Base-by-base conservation (phyloP, 768 basidiomycete genomes). In the Hypholoma fasciculare region DNA sequence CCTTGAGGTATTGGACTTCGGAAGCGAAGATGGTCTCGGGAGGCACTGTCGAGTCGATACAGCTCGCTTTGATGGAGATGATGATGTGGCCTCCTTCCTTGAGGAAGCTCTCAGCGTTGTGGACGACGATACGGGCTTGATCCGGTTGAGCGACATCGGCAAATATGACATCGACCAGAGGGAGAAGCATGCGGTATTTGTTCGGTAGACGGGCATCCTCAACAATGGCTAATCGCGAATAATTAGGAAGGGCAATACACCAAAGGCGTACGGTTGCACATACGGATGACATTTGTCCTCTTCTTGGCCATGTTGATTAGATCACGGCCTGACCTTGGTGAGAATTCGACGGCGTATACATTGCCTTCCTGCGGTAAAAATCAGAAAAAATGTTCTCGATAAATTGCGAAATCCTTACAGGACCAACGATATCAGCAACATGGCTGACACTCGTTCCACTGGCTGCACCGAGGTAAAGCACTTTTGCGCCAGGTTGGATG, bases 241-340 rank as follows among this genome's bases (percentile, higher is more conserved):
- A 2, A 34, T 34, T 49, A 49, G 55, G 51, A 56, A 56, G 48
- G 30, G 38, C 6, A 26, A 36, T n/a, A 20, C 42, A 52, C 16
- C 42, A 11, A 52, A 7, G 40, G 26, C 54, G 23, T 2, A 8
- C 49, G 37, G 34, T 14, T 17, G 51, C 43, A 82, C 91, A 58
- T 76, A 96, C 94, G 97, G 68, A 98, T 96, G 63, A 98, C 94
- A 74, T 98, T 99, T 63, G 97, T 98, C 59, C 97, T 84, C 78
- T 97, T 98, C 78, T 98, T 98, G 36, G 97, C 96, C 97, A 98
- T 99, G 77, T 91, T 92, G 65, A 99, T 97, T 61, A 98, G 77
- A 76, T 99, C 97, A 75, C 97, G 92, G 37, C 97, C 97, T 54
- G 95, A 96, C 67, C 97, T 86, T 65, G 88, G 82, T 2, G 97